phyloP scores from a whole-genome alignment of 1,284 basidiomycete species.

The Phellinidium pouzarii region DNA sequence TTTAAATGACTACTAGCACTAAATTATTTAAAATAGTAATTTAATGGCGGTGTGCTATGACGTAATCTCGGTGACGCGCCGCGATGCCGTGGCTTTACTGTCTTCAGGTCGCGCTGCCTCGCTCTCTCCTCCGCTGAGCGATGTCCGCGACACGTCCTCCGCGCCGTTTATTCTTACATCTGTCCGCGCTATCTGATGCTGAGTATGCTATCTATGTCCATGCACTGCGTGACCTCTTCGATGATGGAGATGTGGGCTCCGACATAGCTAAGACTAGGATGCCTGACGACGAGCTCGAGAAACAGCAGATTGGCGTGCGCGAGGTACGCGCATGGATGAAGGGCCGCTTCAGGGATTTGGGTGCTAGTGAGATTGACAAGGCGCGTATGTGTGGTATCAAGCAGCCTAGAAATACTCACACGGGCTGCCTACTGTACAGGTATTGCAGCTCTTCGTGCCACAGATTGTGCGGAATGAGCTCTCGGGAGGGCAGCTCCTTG shows the following conservation, averaged over 20 bases:
- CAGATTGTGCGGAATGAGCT: constrained; percentile 42
- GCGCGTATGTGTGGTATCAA: constrained; percentile 29
- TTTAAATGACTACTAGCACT: no score
- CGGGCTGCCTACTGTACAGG: constrained; percentile 33
- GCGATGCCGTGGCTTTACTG: background rate
- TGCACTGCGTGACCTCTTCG: constrained; percentile 50
- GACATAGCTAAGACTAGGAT: constrained; percentile 24
- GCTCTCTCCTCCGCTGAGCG: background rate
- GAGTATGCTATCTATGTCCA: constrained; percentile 62
- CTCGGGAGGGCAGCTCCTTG: constrained; percentile 67
- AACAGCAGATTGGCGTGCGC: constrained; percentile 42
- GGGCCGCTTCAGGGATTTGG: constrained; percentile 53
- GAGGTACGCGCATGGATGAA: constrained; percentile 70
- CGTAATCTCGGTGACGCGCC: background rate
- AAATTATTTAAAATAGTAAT: no score
- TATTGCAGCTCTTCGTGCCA: constrained; percentile 56
- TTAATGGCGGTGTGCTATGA: background rate
- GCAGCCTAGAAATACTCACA: constrained; percentile 9
- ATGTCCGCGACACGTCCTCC: background rate
- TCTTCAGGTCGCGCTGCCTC: background rate
- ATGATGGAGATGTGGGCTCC: constrained; percentile 30
- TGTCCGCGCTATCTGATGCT: constrained; percentile 64
- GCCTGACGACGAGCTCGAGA: constrained; percentile 35
- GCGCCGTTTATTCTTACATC: constrained; percentile 57
- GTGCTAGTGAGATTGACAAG: constrained; percentile 48